phyloP scores from a whole-genome alignment of 257 asterid genomes.

The Nicotiana attenuata region DNA sequence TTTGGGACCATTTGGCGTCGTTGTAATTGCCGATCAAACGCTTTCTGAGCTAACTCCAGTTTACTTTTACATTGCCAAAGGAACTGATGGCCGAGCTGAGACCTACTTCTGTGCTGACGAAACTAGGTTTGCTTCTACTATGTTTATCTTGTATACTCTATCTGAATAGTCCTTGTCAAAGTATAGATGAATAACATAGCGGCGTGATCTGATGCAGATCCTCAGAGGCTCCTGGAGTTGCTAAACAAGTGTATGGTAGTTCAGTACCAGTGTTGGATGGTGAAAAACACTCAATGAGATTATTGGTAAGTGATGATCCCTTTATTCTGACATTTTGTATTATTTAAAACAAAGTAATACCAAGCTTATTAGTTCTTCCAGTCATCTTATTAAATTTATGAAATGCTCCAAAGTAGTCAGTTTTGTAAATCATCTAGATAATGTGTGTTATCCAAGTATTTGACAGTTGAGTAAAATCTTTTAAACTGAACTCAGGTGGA shows the following conservation, averaged over 20 bases:
- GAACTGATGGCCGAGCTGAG: slow-evolving; percentile 30
- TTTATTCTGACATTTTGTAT: background rate
- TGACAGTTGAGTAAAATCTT: background rate
- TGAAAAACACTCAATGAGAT: slow-evolving; percentile 50
- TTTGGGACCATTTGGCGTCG: slow-evolving; percentile 79
- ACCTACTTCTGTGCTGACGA: slow-evolving; percentile 72
- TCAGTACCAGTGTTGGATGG: slow-evolving; percentile 62
- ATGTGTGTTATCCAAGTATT: too few relatives aligned
- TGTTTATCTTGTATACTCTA: background rate
- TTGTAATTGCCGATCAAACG: slow-evolving; percentile 50
- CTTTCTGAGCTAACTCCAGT: slow-evolving; percentile 62
- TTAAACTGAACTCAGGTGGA: slow-evolving; percentile 44
- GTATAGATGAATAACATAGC: background rate
- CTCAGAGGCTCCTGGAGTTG: slow-evolving; percentile 59
- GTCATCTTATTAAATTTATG: background rate
- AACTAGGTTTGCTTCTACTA: slow-evolving; percentile 46
- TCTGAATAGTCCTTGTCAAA: background rate
- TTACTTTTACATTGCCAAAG: slow-evolving; percentile 61
- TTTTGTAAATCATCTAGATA: background rate
- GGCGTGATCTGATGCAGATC: slow-evolving; percentile 39
- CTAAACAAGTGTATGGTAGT: slow-evolving; percentile 66
- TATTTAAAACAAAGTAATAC: too few relatives aligned
- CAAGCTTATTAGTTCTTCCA: background rate
- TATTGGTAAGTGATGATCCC: slow-evolving; percentile 43
- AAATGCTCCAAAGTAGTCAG: background rate